Evolutionary conservation across 73 alveolate genomes (phyloP), one percentile per base, ranked within the genome.

Genomic region (Paramecium octaurelia): DNA sequence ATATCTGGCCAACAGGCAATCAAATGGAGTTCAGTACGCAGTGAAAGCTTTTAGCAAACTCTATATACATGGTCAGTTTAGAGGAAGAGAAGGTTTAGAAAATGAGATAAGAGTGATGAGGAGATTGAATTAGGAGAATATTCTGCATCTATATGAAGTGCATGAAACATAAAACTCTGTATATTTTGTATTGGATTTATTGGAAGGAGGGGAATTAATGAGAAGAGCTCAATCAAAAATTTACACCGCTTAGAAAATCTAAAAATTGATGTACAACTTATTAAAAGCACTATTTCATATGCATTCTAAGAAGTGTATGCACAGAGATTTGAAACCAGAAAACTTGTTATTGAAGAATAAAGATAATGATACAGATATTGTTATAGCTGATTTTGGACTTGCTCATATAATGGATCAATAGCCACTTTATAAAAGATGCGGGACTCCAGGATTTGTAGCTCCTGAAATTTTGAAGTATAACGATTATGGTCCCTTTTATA

Each of bases 381-480:
- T 83, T 0, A 50, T 92, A n/a, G 93, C 93, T 5, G 93, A 86
- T 36, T 86, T 86, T 36, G 93, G 93, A 23, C 27, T 86, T 3
- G 77, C 92, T 3, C 36, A 21, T 10, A 29, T 75, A 12, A 38
- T 75, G 58, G 59, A 75, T 23, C 10, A 75, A 29, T 34, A 75
- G 11, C 88, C 60, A 12, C 35, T 75, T 11, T 75, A 4, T 59
- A 48, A 89, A 76, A 68, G 87, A 87, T 87, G 93, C 44, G 93
- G 93, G n/a, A 87, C 93, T 64, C 88, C 93, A n/a, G 93, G 93
- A 64, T 87, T 87, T 38, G 88, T 87, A 6, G 93, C 93, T 10
- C 93, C 93, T 68, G 93, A 87, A 34, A 77, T 87, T 14, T 75
- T 75, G 59, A 14, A 75, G 16, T 64, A 64, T 16, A 68, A 68